Conservation (phyloP, 441 rosid species). For the Eugenia klotzschiana region DNA sequence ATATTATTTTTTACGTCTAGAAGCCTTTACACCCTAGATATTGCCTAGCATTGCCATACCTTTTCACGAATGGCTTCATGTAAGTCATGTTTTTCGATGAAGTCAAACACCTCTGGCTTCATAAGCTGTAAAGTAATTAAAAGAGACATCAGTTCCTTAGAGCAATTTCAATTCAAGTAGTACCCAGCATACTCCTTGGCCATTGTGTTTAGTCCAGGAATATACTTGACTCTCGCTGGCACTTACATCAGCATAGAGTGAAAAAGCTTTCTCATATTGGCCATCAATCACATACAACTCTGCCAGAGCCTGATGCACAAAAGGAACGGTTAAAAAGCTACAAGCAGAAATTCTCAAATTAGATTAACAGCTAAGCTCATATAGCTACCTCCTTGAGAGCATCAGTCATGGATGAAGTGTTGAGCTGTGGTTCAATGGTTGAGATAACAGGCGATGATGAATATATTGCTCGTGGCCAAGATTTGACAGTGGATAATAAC, state of each 20-base stretch:
- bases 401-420: conserved; percentile 90
- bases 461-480: conserved; percentile 84
- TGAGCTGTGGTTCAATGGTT: conserved; percentile 92
- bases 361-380: not conserved
- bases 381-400: conserved; percentile 75
- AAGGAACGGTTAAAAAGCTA: conserved; percentile 8
- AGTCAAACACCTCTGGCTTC: conserved; percentile 81
- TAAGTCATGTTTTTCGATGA: conserved; percentile 72
- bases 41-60: conserved; percentile 29
- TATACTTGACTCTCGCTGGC: not conserved
- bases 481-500: conserved; percentile 80
- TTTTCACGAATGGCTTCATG: conserved; percentile 81
- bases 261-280: conserved; percentile 81
- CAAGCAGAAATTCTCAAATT: conserved; percentile 6
- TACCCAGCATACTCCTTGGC: not conserved
- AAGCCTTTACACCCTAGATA: not conserved
- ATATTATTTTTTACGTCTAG: not conserved
- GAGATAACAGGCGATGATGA: conserved; percentile 81
- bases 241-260: conserved; percentile 96
- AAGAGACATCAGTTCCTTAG: conserved; percentile 1
- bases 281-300: conserved; percentile 84
- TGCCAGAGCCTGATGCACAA: conserved; percentile 58
- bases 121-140: conserved; percentile 53
- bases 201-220: not conserved
- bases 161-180: not conserved